These are phyloP conservation scores for Oenanthe javanica DNA, from an alignment of 140 eudicot genomes.

Conservation along the genomic window DNA sequence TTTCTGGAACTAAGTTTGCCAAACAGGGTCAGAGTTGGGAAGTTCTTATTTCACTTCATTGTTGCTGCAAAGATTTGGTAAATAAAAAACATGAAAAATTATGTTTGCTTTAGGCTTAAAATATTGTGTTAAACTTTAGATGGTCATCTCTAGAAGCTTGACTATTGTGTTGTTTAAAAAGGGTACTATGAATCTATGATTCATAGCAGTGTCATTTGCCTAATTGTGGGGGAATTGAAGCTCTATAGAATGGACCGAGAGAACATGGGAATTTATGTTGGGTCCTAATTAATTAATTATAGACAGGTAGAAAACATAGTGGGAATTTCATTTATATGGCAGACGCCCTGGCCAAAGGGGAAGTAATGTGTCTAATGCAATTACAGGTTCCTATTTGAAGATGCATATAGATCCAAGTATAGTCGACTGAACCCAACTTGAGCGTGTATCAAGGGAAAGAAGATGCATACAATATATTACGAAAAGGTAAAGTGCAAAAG, in stretches of 20 bases:
- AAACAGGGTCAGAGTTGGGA: background rate
- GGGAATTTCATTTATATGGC: constrained; percentile 5
- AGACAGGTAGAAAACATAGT: background rate
- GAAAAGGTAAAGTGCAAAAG: background rate
- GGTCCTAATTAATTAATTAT: background rate
- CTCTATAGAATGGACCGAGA: background rate
- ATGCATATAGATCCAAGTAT: background rate
- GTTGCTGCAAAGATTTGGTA: background rate
- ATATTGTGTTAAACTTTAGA: constrained; percentile 7
- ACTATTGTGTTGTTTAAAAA: background rate
- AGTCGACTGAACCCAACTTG: background rate
- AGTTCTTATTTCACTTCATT: constrained; percentile 19
- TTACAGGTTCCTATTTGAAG: background rate
- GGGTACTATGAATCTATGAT: background rate
- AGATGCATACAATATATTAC: background rate
- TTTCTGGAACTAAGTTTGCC: no score
- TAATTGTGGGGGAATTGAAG: constrained; percentile 4
- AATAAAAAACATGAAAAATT: background rate
- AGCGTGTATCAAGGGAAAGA: background rate
- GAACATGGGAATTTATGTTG: constrained; percentile 5
- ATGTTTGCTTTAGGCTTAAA: background rate
- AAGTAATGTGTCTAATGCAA: background rate
- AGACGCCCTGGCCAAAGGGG: constrained; percentile 10
- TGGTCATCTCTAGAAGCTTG: background rate
- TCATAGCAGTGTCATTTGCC: constrained; percentile 13